Percentiles rank a stretch among this genome's conserved stretches.
Evolutionary conservation across 2,329 filamentous ascomycete genomes (phyloP).

Genomic region (Calycina marina): DNA sequence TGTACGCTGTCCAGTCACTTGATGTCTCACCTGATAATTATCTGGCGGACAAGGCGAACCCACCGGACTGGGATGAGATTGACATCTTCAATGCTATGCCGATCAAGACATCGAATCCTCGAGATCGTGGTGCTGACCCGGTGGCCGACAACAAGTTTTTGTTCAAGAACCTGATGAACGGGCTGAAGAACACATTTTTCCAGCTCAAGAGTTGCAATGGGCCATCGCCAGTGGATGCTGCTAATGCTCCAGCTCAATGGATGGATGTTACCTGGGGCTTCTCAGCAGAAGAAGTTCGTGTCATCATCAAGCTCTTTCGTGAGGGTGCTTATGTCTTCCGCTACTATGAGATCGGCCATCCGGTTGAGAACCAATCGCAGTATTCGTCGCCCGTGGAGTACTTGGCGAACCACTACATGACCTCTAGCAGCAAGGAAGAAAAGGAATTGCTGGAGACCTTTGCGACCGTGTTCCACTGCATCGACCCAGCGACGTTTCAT

Average conservation of each 20-base stretch:
- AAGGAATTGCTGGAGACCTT: conserved; percentile 97
- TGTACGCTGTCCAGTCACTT: conserved; percentile 49
- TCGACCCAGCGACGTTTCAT: conserved; percentile 95
- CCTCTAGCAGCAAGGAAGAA: conserved; percentile 87
- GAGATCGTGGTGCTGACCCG: conserved; percentile 78
- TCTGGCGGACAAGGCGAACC: conserved; percentile 64
- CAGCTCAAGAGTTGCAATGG: conserved; percentile 85
- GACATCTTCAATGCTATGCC: conserved; percentile 95
- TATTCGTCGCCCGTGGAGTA: conserved; percentile 78
- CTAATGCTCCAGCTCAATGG: conserved; percentile 79
- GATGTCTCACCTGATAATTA: conserved; percentile 63
- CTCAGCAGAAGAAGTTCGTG: conserved; percentile 89
- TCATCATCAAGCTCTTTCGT: conserved; percentile 93
- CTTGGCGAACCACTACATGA: conserved; percentile 88
- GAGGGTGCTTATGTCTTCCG: conserved; percentile 93
- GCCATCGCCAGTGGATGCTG: conserved; percentile 53
- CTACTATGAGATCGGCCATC: conserved; percentile 87
- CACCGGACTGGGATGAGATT: conserved; percentile 92
- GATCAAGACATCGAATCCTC: conserved; percentile 85
- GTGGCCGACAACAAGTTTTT: conserved; percentile 96
- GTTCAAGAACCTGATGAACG: conserved; percentile 92
- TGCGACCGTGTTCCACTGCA: conserved; percentile 94
- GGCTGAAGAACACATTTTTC: conserved; percentile 91
- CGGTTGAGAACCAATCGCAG: conserved; percentile 48
- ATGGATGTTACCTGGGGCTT: conserved; percentile 92